Percentiles rank a stretch among this genome's conserved stretches.
These are phyloP conservation scores for Rhodotorula diobovata DNA, from an alignment of 768 basidiomycete species.

Conservation along the genomic window DNA sequence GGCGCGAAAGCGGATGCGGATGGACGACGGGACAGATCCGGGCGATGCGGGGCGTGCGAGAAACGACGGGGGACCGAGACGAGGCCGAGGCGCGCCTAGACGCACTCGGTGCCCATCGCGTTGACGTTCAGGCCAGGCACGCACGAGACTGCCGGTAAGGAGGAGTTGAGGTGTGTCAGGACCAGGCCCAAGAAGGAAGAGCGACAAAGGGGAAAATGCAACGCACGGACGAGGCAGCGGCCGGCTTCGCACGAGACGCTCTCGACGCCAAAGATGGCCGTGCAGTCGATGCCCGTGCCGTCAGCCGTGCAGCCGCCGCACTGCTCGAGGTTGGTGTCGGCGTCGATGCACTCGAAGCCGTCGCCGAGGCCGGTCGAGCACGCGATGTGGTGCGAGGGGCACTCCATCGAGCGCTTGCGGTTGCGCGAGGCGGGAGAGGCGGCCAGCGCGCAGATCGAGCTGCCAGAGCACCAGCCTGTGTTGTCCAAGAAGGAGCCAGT, in stretches of 20 bases:
- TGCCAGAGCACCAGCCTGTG: slow-evolving; percentile 16
- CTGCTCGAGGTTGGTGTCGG: slow-evolving; percentile 59
- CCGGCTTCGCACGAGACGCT: slow-evolving; percentile 63
- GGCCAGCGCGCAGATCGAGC: slow-evolving; percentile 8
- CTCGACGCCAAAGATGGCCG: slow-evolving; percentile 61
- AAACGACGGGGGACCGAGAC: neutral
- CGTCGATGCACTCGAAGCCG: slow-evolving; percentile 55
- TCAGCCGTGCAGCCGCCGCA: slow-evolving; percentile 67
- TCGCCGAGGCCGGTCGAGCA: slow-evolving; percentile 26
- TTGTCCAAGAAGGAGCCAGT: neutral
- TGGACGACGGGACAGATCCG: neutral
- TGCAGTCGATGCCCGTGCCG: slow-evolving; percentile 66
- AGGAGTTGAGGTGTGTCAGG: neutral
- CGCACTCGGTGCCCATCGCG: slow-evolving; percentile 24
- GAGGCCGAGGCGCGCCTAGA: neutral
- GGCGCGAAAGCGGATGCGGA: neutral
- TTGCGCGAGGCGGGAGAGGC: slow-evolving; percentile 9
- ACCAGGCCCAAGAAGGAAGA: neutral
- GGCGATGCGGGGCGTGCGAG: neutral
- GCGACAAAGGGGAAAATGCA: neutral
- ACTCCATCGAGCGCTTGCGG: slow-evolving; percentile 20
- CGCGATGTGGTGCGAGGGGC: slow-evolving; percentile 27
- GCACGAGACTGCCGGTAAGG: slow-evolving; percentile 23
- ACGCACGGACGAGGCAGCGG: slow-evolving; percentile 45
- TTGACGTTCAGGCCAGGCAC: slow-evolving; percentile 19